Evolutionary conservation across 495 filamentous ascomycete species (phyloP).

Genomic region (Trypethelium eluteriae): DNA sequence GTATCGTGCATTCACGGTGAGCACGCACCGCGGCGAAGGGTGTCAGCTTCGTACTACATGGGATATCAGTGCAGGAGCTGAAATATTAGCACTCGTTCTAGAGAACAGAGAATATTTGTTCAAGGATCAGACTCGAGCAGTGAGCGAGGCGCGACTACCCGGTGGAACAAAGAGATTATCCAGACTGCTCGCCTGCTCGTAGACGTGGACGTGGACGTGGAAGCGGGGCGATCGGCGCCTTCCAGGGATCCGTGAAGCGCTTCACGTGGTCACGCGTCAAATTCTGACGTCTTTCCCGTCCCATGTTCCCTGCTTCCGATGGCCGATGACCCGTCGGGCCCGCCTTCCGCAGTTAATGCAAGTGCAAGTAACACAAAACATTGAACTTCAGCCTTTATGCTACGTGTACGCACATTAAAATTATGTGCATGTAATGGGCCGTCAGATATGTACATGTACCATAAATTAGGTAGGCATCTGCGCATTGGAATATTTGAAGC

Average conservation of each 20-base stretch:
- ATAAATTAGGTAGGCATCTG: no score
- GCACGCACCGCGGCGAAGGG: conserved; percentile 1
- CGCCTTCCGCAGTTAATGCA: no score
- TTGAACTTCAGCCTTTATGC: no score
- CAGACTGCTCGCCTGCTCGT: conserved; percentile 1
- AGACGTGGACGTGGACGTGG: not conserved
- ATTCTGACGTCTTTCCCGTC: not conserved
- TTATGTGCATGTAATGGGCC: no score
- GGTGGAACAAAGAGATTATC: conserved; percentile 7
- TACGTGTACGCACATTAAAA: no score
- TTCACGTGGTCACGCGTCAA: conserved; percentile 12
- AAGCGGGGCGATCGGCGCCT: not conserved
- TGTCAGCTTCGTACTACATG: conserved; percentile 3
- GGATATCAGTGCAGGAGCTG: not conserved
- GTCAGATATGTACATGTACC: no score
- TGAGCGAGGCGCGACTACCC: not conserved
- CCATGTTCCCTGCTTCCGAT: not conserved
- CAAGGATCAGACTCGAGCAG: not conserved
- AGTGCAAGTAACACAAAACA: not conserved
- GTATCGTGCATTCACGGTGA: not conserved
- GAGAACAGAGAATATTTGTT: not conserved
- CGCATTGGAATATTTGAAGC: not conserved
- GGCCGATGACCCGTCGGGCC: no score
- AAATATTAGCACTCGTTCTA: not conserved
- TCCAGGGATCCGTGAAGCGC: not conserved